Evolutionary conservation across 192 early-diverging fungal genomes (phyloP).

Genomic region (Rhizophagus sp.): DNA sequence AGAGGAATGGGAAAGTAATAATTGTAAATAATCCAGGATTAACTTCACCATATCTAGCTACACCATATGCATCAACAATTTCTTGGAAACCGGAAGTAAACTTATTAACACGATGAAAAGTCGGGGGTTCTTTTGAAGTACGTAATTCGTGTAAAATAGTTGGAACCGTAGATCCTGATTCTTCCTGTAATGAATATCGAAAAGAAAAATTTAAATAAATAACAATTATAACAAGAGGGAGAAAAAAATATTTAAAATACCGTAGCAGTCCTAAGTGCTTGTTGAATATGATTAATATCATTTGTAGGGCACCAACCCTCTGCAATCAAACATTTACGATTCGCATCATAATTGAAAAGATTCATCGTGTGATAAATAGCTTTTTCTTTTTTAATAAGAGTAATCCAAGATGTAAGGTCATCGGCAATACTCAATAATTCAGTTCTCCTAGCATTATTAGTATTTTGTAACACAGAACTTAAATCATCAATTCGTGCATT

Average conservation of each 20-base stretch:
- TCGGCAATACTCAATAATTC: slow-evolving; percentile 88
- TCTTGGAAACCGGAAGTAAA: slow-evolving; percentile 96
- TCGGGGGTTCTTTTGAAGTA: slow-evolving; percentile 90
- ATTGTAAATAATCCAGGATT: slow-evolving; percentile 97
- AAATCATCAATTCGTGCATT: slow-evolving; percentile 88
- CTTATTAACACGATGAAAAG: slow-evolving; percentile 94
- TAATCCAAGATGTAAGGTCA: slow-evolving; percentile 85
- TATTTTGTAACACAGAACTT: slow-evolving; percentile 82
- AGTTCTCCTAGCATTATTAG: slow-evolving; percentile 74
- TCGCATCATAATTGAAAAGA: slow-evolving; percentile 90
- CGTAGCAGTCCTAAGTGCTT: slow-evolving; percentile 81
- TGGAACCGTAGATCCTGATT: slow-evolving; percentile 85
- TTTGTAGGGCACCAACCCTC: slow-evolving; percentile 98
- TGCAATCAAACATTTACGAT: slow-evolving; percentile 92
- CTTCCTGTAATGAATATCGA: slow-evolving; percentile 49
- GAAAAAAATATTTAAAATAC: slow-evolving; percentile 35
- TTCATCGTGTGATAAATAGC: slow-evolving; percentile 97
- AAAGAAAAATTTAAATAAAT: slow-evolving; percentile 10
- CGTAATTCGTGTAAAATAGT: slow-evolving; percentile 84
- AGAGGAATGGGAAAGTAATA: slow-evolving; percentile 99
- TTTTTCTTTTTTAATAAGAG: slow-evolving; percentile 95
- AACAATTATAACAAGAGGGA: too few species aligned
- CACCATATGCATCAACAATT: slow-evolving; percentile 97
- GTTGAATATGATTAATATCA: slow-evolving; percentile 79
- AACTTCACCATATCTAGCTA: slow-evolving; percentile 94